Evolutionary conservation across 305 asterid genomes (phyloP), one percentile per base, ranked within the genome.

Genomic region (Fraxinus paxiana): DNA sequence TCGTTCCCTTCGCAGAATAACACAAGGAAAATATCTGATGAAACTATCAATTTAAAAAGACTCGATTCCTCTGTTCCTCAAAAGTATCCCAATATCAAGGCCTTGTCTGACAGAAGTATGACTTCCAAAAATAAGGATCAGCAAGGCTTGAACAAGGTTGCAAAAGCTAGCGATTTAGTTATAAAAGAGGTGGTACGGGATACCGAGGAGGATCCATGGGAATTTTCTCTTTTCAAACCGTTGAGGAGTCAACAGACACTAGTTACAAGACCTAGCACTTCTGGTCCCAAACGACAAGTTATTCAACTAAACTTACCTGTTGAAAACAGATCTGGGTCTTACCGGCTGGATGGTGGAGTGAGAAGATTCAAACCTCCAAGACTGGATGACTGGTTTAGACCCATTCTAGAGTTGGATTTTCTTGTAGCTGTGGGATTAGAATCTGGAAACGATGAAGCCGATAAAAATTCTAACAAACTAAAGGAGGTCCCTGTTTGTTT

Each of bases 371-470:
- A 92, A 84, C 87, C 90, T 81, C 94, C 94, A 70, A 92, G 92
- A 82, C 95, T 96, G 84, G 99, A 96, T 89, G 95, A 94, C 81
- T 96, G 98, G 97, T 92, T 85, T 85, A 94, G 85, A 80, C 92
- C 94, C 85, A 89, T 96, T 78, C 90, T 96, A 79, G 95, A 91
- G 89, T 84, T 90, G 83, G 94, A 96, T 87, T 96, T 89, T 87
- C 94, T 94, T 78, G 89, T 81, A 20, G 90, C 92, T 75, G 93
- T 94, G 82, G 99, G 97, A 77, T 87, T 92, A 82, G 89, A 88
- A 79, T 84, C 93, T 84, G 92, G 83, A 85, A 84, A 84, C 82
- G 89, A 89, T 41, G 83, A 80, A 77, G 92, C 82, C 30, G 79
- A 72, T 79, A 88, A 85, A 83, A 90, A 79, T 77, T 79, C 79